A percentile compares a stretch with the other conserved stretches of the same genome.
phyloP scores from a whole-genome alignment of 2,329 filamentous ascomycete genomes.

The Cercospora sesami region DNA sequence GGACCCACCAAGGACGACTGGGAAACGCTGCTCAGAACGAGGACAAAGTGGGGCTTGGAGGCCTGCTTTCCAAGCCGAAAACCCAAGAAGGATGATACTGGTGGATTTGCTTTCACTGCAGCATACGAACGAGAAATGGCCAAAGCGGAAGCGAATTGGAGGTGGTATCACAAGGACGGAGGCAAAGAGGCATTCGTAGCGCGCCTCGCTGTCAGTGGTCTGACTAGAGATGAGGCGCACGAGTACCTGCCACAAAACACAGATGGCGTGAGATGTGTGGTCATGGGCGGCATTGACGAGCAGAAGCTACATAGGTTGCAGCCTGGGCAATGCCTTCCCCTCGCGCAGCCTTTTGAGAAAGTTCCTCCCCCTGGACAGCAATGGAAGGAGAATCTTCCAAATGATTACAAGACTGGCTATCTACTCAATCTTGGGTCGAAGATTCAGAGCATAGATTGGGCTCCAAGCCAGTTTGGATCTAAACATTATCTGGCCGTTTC shows the following conservation, averaged over 20 bases:
- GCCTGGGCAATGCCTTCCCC: constrained; percentile 46
- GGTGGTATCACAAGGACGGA: constrained; percentile 54
- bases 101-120: constrained; percentile 47
- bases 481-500: constrained; percentile 58
- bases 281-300: constrained; percentile 52
- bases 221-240: constrained; percentile 43
- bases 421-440: constrained; percentile 58
- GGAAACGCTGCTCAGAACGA: constrained; percentile 48
- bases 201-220: constrained; percentile 42
- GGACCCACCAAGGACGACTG: constrained; percentile 54
- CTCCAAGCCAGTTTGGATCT: constrained; percentile 43
- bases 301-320: constrained; percentile 48
- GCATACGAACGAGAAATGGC: constrained; percentile 45
- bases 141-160: constrained; percentile 52
- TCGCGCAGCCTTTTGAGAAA: constrained; percentile 49
- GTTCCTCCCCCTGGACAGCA: constrained; percentile 20
- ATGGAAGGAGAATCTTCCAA: constrained; percentile 14
- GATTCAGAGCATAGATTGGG: constrained; percentile 53
- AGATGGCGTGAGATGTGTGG: constrained; percentile 42
- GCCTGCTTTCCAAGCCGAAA: constrained; percentile 53
- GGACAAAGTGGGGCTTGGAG: constrained; percentile 55
- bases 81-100: constrained; percentile 35
- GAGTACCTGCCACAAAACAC: constrained; percentile 46
- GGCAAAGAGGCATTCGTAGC: constrained; percentile 45
- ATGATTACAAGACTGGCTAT: constrained; percentile 46